Conservation (phyloP, 192 early-diverging fungal species). For the Rhizophlyctis rosea region DNA sequence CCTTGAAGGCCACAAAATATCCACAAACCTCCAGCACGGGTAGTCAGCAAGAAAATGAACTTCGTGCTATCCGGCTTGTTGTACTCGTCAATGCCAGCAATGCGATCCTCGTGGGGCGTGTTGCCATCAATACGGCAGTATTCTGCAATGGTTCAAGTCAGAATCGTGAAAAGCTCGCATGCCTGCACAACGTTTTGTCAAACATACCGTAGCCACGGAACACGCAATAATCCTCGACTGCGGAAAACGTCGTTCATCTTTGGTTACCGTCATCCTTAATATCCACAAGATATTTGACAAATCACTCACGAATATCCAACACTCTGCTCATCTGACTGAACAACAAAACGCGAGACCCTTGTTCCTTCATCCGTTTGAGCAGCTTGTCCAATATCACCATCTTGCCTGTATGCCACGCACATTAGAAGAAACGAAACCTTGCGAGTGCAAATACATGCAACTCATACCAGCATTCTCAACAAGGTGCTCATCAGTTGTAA, state of each 20-base stretch:
- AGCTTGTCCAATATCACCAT: constrained; percentile 92
- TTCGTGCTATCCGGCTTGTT: constrained; percentile 85
- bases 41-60: constrained; percentile 95
- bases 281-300: constrained; percentile 14
- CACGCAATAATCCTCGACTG: constrained; percentile 91
- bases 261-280: background rate
- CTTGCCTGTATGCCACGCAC: constrained; percentile 58
- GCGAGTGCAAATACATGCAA: background rate
- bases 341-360: constrained; percentile 91
- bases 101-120: constrained; percentile 89
- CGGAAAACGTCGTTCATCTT: background rate
- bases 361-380: constrained; percentile 69
- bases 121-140: constrained; percentile 98
- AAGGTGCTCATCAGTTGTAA: constrained; percentile 93
- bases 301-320: constrained; percentile 73
- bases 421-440: constrained; percentile 1
- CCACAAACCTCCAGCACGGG: constrained; percentile 76
- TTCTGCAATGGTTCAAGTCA: too few species aligned
- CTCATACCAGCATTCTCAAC: constrained; percentile 75
- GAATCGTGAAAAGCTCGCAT: too few species aligned
- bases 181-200: too few species aligned
- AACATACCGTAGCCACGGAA: constrained; percentile 84
- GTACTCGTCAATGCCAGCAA: constrained; percentile 91
- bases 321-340: constrained; percentile 99
- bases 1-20: constrained; percentile 2